A percentile compares a stretch with the other conserved stretches of the same genome.
These are phyloP conservation scores for Oenanthe sinensis DNA, from an alignment of 129 eudicot species.

Conservation along the genomic window DNA sequence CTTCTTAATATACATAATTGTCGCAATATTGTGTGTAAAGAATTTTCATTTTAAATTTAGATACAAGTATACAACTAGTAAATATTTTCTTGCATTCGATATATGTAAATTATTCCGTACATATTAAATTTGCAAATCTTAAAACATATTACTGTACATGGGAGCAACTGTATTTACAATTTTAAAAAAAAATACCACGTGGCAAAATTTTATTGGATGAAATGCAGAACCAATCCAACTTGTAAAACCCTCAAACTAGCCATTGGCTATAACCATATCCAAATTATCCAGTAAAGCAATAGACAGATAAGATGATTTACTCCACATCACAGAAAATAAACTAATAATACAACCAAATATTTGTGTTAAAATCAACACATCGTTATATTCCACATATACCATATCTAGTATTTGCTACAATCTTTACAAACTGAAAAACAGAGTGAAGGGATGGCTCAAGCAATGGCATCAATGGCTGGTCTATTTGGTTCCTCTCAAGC, in stretches of 20 bases:
- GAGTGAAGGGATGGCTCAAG: slow-evolving; percentile 44
- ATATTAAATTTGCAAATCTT: no score
- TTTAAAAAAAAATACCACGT: neutral
- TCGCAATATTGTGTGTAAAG: no score
- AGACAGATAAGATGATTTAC: slow-evolving; percentile 51
- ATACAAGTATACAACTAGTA: no score
- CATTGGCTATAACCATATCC: slow-evolving; percentile 69
- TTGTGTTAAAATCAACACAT: neutral
- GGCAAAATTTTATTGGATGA: slow-evolving; percentile 22
- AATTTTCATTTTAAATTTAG: no score
- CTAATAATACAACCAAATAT: neutral
- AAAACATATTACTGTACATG: no score
- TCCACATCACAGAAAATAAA: slow-evolving; percentile 37
- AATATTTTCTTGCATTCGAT: no score
- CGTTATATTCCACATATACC: slow-evolving; percentile 22
- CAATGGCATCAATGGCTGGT: slow-evolving; percentile 82
- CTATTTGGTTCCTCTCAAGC: slow-evolving; percentile 65
- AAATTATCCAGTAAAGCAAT: slow-evolving; percentile 26
- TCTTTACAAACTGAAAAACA: neutral
- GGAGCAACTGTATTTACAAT: no score
- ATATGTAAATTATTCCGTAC: no score
- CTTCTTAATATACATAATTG: no score
- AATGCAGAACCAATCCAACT: slow-evolving; percentile 40
- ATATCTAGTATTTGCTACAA: slow-evolving; percentile 18
- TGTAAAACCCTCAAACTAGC: slow-evolving; percentile 22